Percentiles rank a stretch among this genome's conserved stretches.
Evolutionary conservation across 2,329 filamentous ascomycete genomes (phyloP).

Genomic region (Plectosphaerella plurivora): DNA sequence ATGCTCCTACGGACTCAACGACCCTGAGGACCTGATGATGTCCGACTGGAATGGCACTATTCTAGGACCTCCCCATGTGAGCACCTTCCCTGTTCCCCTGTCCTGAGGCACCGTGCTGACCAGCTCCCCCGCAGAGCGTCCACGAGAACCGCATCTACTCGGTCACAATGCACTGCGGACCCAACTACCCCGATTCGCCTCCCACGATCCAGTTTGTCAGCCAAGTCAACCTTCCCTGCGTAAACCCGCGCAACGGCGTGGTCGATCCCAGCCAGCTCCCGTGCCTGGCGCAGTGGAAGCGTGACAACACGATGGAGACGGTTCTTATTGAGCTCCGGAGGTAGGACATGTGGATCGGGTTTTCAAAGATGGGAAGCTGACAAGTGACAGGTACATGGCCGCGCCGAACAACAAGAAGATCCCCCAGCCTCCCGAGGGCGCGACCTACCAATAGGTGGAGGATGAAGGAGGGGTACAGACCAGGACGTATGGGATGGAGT

Average conservation of each 20-base stretch:
- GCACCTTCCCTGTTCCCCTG: neutral
- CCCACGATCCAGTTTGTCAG: conserved; percentile 90
- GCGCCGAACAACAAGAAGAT: conserved; percentile 90
- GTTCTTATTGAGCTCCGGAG: conserved; percentile 81
- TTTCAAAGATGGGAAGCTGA: conserved; percentile 4
- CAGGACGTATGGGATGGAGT: neutral
- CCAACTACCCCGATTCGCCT: conserved; percentile 82
- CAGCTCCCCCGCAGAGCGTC: conserved; percentile 58
- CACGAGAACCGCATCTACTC: conserved; percentile 99
- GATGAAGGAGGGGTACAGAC: neutral
- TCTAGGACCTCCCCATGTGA: conserved; percentile 88
- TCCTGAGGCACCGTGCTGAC: conserved; percentile 3
- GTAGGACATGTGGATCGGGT: no score
- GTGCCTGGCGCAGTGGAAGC: conserved; percentile 85
- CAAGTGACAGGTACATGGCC: conserved; percentile 77
- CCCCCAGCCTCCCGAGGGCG: conserved; percentile 85
- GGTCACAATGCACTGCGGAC: conserved; percentile 91
- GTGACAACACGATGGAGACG: conserved; percentile 93
- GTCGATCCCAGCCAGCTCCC: conserved; percentile 82
- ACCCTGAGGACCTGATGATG: conserved; percentile 93
- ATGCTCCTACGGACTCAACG: conserved; percentile 93
- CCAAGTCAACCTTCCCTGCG: conserved; percentile 94
- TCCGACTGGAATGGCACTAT: conserved; percentile 99
- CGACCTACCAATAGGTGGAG: conserved; percentile 33
- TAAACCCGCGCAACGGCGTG: conserved; percentile 73